A percentile compares a stretch with the other conserved stretches of the same genome.
These are phyloP conservation scores for Carex sylvatica DNA, from an alignment of 202 grass and related monocot species.

Conservation along the genomic window DNA sequence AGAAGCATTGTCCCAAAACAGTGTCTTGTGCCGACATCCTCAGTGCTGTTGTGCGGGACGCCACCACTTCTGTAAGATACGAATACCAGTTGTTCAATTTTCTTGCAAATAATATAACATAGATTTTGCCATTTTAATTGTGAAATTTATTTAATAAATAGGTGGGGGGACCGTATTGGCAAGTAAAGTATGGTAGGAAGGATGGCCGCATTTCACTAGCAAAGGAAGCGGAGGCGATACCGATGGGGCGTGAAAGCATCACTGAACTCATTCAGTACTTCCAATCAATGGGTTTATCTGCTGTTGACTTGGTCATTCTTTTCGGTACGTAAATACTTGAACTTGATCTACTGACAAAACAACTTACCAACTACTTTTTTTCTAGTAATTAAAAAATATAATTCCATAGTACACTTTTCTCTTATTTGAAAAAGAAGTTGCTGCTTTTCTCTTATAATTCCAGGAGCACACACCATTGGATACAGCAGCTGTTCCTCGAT, in stretches of 20 bases:
- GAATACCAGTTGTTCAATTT: background rate
- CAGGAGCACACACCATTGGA: conserved; percentile 76
- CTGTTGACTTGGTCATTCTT: conserved; percentile 68
- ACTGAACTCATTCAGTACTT: conserved; percentile 62
- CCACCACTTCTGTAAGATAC: conserved; percentile 20
- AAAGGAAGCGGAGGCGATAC: conserved; percentile 43
- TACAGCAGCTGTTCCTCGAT: conserved; percentile 51
- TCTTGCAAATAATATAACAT: background rate
- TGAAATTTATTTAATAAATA: background rate
- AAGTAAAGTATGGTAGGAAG: conserved; percentile 59
- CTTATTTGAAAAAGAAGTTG: background rate
- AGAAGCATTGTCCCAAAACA: conserved; percentile 44
- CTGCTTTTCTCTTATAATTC: background rate
- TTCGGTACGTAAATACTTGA: background rate
- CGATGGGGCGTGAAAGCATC: conserved; percentile 55
- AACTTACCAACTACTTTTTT: background rate
- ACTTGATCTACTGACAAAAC: background rate
- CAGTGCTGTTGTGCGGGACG: conserved; percentile 57
- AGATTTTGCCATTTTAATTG: background rate
- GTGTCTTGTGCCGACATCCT: conserved; percentile 94
- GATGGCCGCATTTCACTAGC: conserved; percentile 43
- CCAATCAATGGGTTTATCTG: conserved; percentile 51
- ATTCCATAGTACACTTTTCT: background rate
- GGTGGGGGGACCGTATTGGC: conserved; percentile 50
- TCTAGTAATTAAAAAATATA: background rate